Percentiles rank a stretch among this genome's conserved stretches.
phyloP scores from a whole-genome alignment of 2,329 filamentous ascomycete species.

The Pseudogymnoascus sp. region DNA sequence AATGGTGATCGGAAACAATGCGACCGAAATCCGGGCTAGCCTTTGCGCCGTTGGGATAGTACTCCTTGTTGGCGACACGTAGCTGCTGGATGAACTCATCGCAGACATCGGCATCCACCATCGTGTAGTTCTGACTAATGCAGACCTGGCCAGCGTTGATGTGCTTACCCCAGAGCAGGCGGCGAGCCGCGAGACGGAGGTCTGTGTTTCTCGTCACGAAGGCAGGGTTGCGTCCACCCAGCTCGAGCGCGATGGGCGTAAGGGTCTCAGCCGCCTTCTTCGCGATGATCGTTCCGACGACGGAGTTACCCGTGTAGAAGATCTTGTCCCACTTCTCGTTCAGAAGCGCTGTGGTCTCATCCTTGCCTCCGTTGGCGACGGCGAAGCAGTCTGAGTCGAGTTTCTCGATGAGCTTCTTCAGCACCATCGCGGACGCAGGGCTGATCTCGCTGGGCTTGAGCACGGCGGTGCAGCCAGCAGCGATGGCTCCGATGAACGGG shows the following conservation, averaged over 20 bases:
- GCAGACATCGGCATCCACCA: conserved; percentile 70
- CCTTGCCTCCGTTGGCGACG: conserved; percentile 72
- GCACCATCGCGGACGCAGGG: conserved; percentile 66
- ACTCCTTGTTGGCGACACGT: conserved; percentile 62
- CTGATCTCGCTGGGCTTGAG: conserved; percentile 86
- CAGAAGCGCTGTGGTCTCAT: conserved; percentile 74
- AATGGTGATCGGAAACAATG: conserved; percentile 75
- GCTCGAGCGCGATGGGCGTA: conserved; percentile 81
- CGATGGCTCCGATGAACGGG: conserved; percentile 82
- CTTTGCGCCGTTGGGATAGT: conserved; percentile 77
- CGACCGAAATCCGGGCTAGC: conserved; percentile 70
- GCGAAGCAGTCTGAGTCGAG: conserved; percentile 73
- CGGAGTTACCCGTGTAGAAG: conserved; percentile 80
- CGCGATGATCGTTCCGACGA: conserved; percentile 77
- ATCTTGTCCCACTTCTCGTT: conserved; percentile 96
- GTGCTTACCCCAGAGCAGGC: conserved; percentile 83
- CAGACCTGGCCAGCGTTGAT: conserved; percentile 87
- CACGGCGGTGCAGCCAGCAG: conserved; percentile 81
- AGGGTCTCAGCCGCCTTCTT: conserved; percentile 84
- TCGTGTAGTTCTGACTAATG: conserved; percentile 84
- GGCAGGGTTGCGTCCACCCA: conserved; percentile 86
- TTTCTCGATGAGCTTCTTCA: conserved; percentile 70
- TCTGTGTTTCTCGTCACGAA: conserved; percentile 83
- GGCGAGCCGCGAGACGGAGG: conserved; percentile 69
- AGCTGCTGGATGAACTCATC: conserved; percentile 67